Base-by-base conservation (phyloP, 2,329 filamentous ascomycete genomes). In the Ophiocordyceps camponoti-floridani region DNA sequence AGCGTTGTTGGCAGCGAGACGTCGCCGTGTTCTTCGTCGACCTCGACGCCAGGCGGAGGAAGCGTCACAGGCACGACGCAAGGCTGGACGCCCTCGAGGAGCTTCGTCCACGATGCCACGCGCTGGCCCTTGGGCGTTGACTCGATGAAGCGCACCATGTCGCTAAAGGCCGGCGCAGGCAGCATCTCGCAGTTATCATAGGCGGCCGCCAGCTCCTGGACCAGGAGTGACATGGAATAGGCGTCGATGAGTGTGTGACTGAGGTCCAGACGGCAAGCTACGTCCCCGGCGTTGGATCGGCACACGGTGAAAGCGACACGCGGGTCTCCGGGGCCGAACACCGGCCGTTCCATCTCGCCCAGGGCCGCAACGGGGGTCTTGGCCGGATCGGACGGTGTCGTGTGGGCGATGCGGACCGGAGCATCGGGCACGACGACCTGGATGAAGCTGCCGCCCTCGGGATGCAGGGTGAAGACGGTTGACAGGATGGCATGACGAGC, bases 161-260 rank as follows among this genome's bases (percentile, higher is more conserved):
- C 44, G 5, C 8, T 5, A 12, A 44, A 43, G 4, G 42, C n/a
- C 31, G 47, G 42, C 23, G 46, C 44, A 18, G 44, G 12, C 2
- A 43, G 40, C 26, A 50, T 30, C 4, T 43, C 45, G 35, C 35
- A 38, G 14, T 27, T 50, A 2, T 53, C 48, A 18, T 62, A 62
- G 2, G 52, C 53, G 1, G 46, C 18, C 0, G 43, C 45, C 2
- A 63, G 45, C 19, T 62, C 59, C 2, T 49, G 43, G 4, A 62
- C 49, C 9, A 63, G 40, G 11, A 60, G 51, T 4, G 47, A 43
- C 8, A 54, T 47, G 3, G 58, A 59, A 6, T 52, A 46, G 5
- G 56, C 58, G 13, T 62, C 59, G 2, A 54, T 51, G 14, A 61
- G 47, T 1, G 52, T 51, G 42, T 62, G 59, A 42, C 54, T 61